Percentiles rank a stretch among this genome's conserved stretches.
Conservation (phyloP, 2,329 filamentous ascomycete species). For the Fusarium clavum region DNA sequence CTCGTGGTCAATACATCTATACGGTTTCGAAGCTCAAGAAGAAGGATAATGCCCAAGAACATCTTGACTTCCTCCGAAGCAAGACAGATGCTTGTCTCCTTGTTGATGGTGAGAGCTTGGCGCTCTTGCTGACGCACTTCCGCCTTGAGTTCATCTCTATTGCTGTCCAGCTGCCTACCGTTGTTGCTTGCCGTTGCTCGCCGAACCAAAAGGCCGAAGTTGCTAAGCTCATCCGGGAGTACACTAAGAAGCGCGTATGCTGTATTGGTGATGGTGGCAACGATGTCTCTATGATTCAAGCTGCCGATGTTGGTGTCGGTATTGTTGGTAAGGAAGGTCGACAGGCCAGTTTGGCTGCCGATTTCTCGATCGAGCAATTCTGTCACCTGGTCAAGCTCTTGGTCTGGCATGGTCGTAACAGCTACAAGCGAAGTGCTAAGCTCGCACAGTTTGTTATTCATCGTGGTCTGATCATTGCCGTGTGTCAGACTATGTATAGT, state of each 20-base stretch:
- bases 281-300: slow-evolving; percentile 99
- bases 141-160: slow-evolving; percentile 86
- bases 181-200: slow-evolving; percentile 96
- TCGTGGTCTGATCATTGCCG: slow-evolving; percentile 91
- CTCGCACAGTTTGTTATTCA: slow-evolving; percentile 98
- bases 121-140: slow-evolving; percentile 85
- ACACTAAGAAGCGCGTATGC: slow-evolving; percentile 94
- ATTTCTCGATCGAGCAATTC: slow-evolving; percentile 97
- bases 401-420: slow-evolving; percentile 99
- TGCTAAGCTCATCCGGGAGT: slow-evolving; percentile 86
- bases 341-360: slow-evolving; percentile 92
- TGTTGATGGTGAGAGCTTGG: slow-evolving; percentile 92
- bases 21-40: slow-evolving; percentile 87
- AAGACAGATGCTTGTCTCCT: slow-evolving; percentile 90
- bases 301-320: slow-evolving; percentile 95
- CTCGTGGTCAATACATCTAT: slow-evolving; percentile 94
- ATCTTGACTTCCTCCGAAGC: slow-evolving; percentile 87
- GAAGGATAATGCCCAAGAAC: slow-evolving; percentile 86
- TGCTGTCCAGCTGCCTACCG: slow-evolving; percentile 87
- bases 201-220: slow-evolving; percentile 97
- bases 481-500: slow-evolving; percentile 97
- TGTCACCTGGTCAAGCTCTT: slow-evolving; percentile 93
- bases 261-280: slow-evolving; percentile 99
- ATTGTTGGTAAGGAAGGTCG: slow-evolving; percentile 98
- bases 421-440: slow-evolving; percentile 95